Percentiles rank a stretch among this genome's conserved stretches.
phyloP scores from a whole-genome alignment of 176 grass and related monocot genomes.

The Phragmites australis region DNA sequence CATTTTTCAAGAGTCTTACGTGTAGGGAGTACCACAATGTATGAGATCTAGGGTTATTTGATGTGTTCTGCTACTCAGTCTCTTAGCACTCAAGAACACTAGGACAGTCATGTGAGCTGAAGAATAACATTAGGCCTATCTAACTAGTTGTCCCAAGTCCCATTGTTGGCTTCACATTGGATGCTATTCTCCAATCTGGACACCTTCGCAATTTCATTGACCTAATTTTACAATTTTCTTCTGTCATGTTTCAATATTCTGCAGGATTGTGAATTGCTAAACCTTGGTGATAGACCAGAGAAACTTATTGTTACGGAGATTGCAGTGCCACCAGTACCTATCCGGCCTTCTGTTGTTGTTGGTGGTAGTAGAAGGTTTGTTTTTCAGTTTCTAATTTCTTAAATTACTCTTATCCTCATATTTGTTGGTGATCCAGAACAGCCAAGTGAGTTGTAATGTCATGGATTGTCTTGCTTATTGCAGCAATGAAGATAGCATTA shows the following conservation, averaged over 20 bases:
- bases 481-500: slow-evolving; percentile 94
- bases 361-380: slow-evolving; percentile 69
- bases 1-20: slow-evolving; percentile 3
- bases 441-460: not conserved
- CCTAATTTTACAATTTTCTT: not conserved
- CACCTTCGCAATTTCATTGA: not conserved
- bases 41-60: not conserved
- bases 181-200: slow-evolving; percentile 17
- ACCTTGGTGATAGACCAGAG: slow-evolving; percentile 85
- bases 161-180: not conserved
- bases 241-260: slow-evolving; percentile 28
- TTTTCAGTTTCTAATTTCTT: slow-evolving; percentile 21
- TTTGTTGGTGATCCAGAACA: slow-evolving; percentile 6
- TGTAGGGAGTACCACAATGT: slow-evolving; percentile 4
- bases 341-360: slow-evolving; percentile 80
- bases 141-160: not conserved
- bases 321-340: slow-evolving; percentile 76
- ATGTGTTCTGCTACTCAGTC: not conserved
- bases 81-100: not conserved
- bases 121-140: not conserved
- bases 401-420: slow-evolving; percentile 12
- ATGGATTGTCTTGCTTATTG: slow-evolving; percentile 36
- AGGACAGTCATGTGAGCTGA: not conserved
- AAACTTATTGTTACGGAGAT: slow-evolving; percentile 89
- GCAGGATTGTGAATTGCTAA: slow-evolving; percentile 97